A percentile compares a stretch with the other conserved stretches of the same genome.
Conservation (phyloP, 176 grass and related monocot species). For the Pharus latifolius region DNA sequence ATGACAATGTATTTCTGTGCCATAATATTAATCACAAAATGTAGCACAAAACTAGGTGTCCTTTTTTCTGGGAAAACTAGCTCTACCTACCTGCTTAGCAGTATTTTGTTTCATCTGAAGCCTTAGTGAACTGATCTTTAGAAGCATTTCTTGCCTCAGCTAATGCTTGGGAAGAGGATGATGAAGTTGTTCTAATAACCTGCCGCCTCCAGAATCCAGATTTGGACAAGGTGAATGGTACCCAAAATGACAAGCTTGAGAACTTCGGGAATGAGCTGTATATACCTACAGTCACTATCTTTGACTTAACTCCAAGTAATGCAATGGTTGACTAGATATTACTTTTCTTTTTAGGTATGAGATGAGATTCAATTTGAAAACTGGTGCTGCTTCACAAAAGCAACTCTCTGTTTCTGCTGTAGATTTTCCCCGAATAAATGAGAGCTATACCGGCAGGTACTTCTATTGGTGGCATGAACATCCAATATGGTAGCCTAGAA, state of each 20-base stretch:
- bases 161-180: slow-evolving; percentile 97
- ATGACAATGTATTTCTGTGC: too few species aligned
- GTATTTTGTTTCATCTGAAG: not conserved
- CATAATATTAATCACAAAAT: too few species aligned
- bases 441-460: slow-evolving; percentile 82
- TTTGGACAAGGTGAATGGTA: slow-evolving; percentile 69
- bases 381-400: slow-evolving; percentile 69
- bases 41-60: too few species aligned
- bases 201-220: slow-evolving; percentile 74
- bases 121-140: not conserved
- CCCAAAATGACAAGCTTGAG: slow-evolving; percentile 48
- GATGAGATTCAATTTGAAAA: slow-evolving; percentile 96
- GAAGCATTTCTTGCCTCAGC: slow-evolving; percentile 29
- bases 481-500: too few species aligned
- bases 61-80: too few species aligned
- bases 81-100: too few species aligned
- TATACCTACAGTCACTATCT: not conserved
- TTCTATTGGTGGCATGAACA: not conserved
- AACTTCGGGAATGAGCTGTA: slow-evolving; percentile 83
- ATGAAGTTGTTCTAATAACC: slow-evolving; percentile 74
- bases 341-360: slow-evolving; percentile 52
- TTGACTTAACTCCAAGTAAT: slow-evolving; percentile 15
- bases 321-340: not conserved
- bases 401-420: slow-evolving; percentile 74
- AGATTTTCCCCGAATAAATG: slow-evolving; percentile 92